A percentile compares a stretch with the other conserved stretches of the same genome.
phyloP scores from a whole-genome alignment of 768 basidiomycete species.

The Asterophora parasitica region DNA sequence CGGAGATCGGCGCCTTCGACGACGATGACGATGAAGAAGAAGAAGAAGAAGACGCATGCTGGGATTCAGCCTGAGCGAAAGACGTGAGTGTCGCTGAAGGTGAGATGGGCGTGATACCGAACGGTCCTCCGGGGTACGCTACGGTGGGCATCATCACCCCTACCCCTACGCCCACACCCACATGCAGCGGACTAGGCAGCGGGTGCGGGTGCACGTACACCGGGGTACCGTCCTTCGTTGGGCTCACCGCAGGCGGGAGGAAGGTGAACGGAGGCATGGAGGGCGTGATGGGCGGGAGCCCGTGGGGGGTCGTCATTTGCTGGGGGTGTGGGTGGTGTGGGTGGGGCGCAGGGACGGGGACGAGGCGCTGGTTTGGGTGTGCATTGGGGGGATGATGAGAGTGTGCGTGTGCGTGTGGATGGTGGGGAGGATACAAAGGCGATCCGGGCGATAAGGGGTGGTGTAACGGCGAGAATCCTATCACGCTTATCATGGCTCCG shows the following conservation, averaged over 20 bases:
- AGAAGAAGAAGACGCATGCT: no score
- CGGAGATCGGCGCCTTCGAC: constrained; percentile 23
- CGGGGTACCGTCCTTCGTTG: no score
- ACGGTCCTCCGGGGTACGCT: background rate
- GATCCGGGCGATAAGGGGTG: constrained; percentile 22
- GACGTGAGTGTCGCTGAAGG: no score
- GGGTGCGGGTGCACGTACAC: no score
- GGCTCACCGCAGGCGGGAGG: no score
- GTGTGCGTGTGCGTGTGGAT: constrained; percentile 37
- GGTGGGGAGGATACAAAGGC: constrained; percentile 36
- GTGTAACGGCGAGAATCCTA: constrained; percentile 26
- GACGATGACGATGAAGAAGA: constrained; percentile 5
- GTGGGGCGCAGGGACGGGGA: no score
- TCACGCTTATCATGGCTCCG: constrained; percentile 19
- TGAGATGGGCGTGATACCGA: constrained; percentile 1
- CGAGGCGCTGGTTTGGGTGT: constrained; percentile 33
- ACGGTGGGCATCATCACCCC: no score
- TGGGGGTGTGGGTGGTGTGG: constrained; percentile 11
- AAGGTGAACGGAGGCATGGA: constrained; percentile 96
- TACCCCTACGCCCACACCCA: no score
- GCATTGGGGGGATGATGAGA: constrained; percentile 20
- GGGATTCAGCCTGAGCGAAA: no score
- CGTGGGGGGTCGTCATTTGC: constrained; percentile 61
- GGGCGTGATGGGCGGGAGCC: constrained; percentile 91
- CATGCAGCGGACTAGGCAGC: constrained; percentile 8